phyloP scores from a whole-genome alignment of 176 grass and related monocot species.

The Thinopyrum elongatum region DNA sequence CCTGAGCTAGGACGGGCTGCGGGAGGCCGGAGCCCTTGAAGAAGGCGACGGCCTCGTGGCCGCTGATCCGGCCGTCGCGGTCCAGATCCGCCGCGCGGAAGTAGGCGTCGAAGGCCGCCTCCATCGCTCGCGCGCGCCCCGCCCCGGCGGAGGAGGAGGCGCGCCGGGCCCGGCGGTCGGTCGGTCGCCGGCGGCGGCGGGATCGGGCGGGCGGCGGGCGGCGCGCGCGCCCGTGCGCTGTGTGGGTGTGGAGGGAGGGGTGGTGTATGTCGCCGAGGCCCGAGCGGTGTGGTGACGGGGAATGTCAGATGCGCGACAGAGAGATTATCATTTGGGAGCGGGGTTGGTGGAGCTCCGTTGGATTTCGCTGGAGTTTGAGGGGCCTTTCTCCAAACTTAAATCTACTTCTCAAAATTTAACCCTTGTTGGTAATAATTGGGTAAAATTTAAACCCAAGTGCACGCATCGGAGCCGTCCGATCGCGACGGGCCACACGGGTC shows the following conservation, averaged over 20 bases:
- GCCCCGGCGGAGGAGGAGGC: neutral
- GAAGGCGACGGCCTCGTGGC: slow-evolving; percentile 85
- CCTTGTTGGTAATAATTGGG: neutral
- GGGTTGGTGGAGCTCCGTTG: neutral
- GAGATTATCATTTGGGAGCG: neutral
- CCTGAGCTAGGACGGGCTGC: slow-evolving; percentile 87
- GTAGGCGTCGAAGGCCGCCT: slow-evolving; percentile 87
- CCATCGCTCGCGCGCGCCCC: neutral
- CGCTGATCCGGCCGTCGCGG: slow-evolving; percentile 95
- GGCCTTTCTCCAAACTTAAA: neutral
- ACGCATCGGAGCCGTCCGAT: no score
- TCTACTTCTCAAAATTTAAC: neutral
- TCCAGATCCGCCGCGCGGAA: slow-evolving; percentile 91
- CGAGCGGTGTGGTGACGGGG: neutral
- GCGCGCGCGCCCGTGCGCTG: neutral
- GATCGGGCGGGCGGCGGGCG: slow-evolving; percentile 21
- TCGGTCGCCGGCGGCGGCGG: slow-evolving; percentile 9
- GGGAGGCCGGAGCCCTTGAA: slow-evolving; percentile 90
- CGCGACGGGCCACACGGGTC: no score
- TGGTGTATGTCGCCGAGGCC: neutral
- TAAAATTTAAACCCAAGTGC: neutral
- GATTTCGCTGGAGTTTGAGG: slow-evolving; percentile 2
- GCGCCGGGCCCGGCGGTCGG: neutral
- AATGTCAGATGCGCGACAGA: neutral
- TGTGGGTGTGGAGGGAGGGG: neutral